Base-by-base conservation (phyloP, 2,329 filamentous ascomycete genomes). In the Alternaria gaisen region DNA sequence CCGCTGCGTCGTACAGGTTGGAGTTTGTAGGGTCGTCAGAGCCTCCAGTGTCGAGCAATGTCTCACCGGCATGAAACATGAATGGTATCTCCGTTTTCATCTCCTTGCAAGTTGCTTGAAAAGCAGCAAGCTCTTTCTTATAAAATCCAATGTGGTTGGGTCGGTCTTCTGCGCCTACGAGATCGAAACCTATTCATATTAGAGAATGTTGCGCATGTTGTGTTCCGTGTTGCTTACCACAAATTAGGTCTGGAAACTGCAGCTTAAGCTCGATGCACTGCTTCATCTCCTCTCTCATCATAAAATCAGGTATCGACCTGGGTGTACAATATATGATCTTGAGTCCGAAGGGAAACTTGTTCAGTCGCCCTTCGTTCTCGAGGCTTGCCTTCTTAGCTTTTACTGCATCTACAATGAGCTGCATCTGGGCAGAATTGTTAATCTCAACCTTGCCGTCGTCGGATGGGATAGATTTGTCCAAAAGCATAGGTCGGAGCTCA, bases 1-100 rank as follows among this genome's bases (percentile, higher is more conserved):
- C 77, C 2, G 91, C 83, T 4, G 90, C 89, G 64, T 92, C 90
- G 51, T 89, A 82, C 0, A 93, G 80, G 72, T 93, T 93, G 18
- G 85, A 87, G 18, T 83, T 82, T 11, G 66, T 61, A 0, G 81
- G 79, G 64, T 92, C 88, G 1, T 84, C 83, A 5, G 87, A 85
- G 24, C 83, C 84, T 38, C 89, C 90, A 9, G 85, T 83, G 30
- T 91, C 88, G 1, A 83, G 71, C 5, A 91, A 81, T 1, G 90
- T 91, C 79, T 93, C 91, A 24, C 90, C 91, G 65, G 90, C 92
- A 77, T 93, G 90, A 70, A 93, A 91, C 40, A 93, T 80, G 70
- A 92, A 91, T 0, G 90, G 90, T 3, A 93, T 90, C 0, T 87
- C 82, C 4, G 90, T 60, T 0, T 72, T 68, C 0, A 81, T 73